A percentile compares a stretch with the other conserved stretches of the same genome.
Conservation (phyloP, 805 yeast species). For the Pichia phayaonensis region DNA sequence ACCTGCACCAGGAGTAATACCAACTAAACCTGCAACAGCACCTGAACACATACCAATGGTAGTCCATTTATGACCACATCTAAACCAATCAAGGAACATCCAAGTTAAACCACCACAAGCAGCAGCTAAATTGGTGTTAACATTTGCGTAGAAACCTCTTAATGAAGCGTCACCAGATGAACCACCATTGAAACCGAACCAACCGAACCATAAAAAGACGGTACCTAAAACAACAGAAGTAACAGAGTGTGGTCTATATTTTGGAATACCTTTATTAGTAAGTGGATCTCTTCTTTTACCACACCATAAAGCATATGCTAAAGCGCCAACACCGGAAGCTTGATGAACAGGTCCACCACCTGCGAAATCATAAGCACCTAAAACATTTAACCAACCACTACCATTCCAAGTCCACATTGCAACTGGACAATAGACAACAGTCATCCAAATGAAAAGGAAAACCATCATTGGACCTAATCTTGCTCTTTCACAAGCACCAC, state of each 20-base stretch:
- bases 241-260: slow-evolving; percentile 90
- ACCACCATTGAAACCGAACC: slow-evolving; percentile 99
- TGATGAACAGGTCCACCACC: slow-evolving; percentile 99
- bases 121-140: slow-evolving; percentile 92
- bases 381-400: slow-evolving; percentile 75
- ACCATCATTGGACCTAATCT: slow-evolving; percentile 95
- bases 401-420: slow-evolving; percentile 98
- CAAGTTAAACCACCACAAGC: slow-evolving; percentile 88
- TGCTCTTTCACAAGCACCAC: slow-evolving; percentile 98
- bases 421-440: slow-evolving; percentile 90
- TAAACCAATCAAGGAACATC: slow-evolving; percentile 84
- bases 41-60: slow-evolving; percentile 94
- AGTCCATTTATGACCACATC: slow-evolving; percentile 87
- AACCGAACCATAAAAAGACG: slow-evolving; percentile 93
- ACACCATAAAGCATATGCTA: slow-evolving; percentile 83
- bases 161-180: slow-evolving; percentile 90
- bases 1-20: slow-evolving; percentile 96
- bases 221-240: slow-evolving; percentile 89
- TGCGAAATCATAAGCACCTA: slow-evolving; percentile 92
- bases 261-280: slow-evolving; percentile 63
- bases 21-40: slow-evolving; percentile 87
- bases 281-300: slow-evolving; percentile 89
- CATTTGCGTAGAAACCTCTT: slow-evolving; percentile 90
- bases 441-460: slow-evolving; percentile 87
- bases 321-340: slow-evolving; percentile 88